Evolutionary conservation across 164 flowering plant genomes (phyloP).

Genomic region (Kalanchoe fedtschenkoi): DNA sequence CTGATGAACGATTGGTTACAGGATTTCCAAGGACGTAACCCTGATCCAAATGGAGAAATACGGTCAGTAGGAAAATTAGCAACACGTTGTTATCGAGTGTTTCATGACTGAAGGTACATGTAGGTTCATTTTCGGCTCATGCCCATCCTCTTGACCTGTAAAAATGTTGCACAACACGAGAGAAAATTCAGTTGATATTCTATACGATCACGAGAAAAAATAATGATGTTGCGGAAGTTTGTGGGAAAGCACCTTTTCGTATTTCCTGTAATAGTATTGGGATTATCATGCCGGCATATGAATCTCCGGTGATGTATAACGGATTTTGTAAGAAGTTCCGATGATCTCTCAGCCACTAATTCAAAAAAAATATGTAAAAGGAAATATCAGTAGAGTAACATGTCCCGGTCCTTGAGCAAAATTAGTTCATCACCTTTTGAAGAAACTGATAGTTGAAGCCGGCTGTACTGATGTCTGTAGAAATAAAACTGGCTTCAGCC

Average conservation of each 20-base stretch:
- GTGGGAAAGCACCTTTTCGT: slow-evolving; percentile 13
- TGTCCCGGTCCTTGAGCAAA: neutral
- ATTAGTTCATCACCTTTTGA: slow-evolving; percentile 11
- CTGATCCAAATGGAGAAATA: neutral
- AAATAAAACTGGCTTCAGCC: slow-evolving; percentile 2
- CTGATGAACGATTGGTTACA: neutral
- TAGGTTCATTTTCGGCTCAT: neutral
- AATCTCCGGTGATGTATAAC: slow-evolving; percentile 24
- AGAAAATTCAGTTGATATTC: no score
- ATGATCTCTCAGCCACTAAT: slow-evolving; percentile 28
- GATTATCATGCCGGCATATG: slow-evolving; percentile 22
- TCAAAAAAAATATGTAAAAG: neutral
- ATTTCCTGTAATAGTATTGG: slow-evolving; percentile 15
- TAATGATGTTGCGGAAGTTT: no score
- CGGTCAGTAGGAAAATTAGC: neutral
- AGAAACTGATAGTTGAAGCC: slow-evolving; percentile 8
- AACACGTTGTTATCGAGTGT: no score
- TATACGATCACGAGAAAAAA: no score
- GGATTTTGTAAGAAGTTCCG: slow-evolving; percentile 15
- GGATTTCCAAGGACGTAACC: slow-evolving; percentile 13
- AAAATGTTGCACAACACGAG: neutral
- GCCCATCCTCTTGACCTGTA: neutral
- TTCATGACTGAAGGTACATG: neutral
- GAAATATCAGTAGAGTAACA: neutral
- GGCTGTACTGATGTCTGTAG: neutral